phyloP scores from a whole-genome alignment of 2,329 filamentous ascomycete genomes.

The Talaromyces sp. region DNA sequence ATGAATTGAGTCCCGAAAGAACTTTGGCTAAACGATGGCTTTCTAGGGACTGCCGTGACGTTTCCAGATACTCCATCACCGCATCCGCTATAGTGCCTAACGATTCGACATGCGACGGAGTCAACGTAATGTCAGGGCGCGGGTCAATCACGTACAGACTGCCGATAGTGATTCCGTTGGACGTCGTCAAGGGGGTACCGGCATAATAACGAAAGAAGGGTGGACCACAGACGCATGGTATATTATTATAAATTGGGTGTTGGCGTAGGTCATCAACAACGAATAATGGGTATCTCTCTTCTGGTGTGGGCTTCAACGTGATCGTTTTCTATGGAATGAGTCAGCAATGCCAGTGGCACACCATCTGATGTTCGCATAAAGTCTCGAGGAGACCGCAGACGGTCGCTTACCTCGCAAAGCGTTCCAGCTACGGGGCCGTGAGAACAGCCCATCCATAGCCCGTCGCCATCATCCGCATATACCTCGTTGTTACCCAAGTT shows the following conservation, averaged over 20 bases:
- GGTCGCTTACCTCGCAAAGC: slow-evolving; percentile 19
- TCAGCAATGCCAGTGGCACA: background rate
- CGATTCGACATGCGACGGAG: slow-evolving; percentile 19
- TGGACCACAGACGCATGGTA: slow-evolving; percentile 27
- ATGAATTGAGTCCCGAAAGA: slow-evolving; percentile 19
- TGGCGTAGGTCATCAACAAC: slow-evolving; percentile 31
- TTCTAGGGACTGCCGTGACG: slow-evolving; percentile 19
- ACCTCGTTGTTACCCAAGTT: slow-evolving; percentile 31
- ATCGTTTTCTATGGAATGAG: slow-evolving; percentile 20
- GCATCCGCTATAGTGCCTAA: slow-evolving; percentile 25
- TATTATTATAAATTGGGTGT: slow-evolving; percentile 30
- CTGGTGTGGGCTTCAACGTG: slow-evolving; percentile 15
- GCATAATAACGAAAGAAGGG: slow-evolving; percentile 31
- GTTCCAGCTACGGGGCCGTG: slow-evolving; percentile 32
- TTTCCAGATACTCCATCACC: slow-evolving; percentile 30
- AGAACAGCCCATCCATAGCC: slow-evolving; percentile 30
- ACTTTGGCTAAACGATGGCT: slow-evolving; percentile 16
- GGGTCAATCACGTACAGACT: slow-evolving; percentile 29
- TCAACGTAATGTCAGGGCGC: slow-evolving; percentile 19
- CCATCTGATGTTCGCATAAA: background rate
- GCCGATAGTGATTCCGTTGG: slow-evolving; percentile 31
- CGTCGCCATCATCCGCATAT: slow-evolving; percentile 29
- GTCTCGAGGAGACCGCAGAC: background rate
- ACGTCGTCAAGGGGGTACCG: slow-evolving; percentile 30
- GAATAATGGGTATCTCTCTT: slow-evolving; percentile 23